Base-by-base conservation (phyloP, 1,284 basidiomycete genomes). In the Boletus mariae region DNA sequence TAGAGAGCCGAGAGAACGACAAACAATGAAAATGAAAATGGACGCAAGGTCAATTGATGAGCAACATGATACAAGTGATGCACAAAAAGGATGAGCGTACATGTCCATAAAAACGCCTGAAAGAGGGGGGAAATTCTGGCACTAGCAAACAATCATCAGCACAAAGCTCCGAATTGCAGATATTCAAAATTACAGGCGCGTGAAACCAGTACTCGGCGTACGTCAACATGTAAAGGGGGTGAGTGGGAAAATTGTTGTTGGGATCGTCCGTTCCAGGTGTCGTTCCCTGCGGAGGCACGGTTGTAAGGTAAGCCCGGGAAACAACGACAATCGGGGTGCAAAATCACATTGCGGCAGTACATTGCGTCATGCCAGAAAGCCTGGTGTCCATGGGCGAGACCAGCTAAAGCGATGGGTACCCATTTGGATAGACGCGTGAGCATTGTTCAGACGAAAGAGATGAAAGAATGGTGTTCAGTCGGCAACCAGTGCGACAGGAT, bases 401-500 rank as follows among this genome's bases (percentile, higher is more conserved):
- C 25, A 42, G 48, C 62, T 13, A 65, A 20, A 37, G 52, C 38
- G 2, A 61, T 25, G 41, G 49, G 45, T 23, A 32, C 29, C 62
- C 54, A 60, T 45, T 7, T 40, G 38, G 40, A 32, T 26, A 47
- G 5, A 48, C 12, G 50, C 3, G 23, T 6, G 12, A 17, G 34
- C 55, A 65, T 58, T 28, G 28, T 9, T 49, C 1, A 9, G 20
- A 44, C 5, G 12, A 31, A 11, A 17, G 15, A 28, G 25, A 15
- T 26, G 26, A 40, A 40, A 5, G 38, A 23, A 40, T 40, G 38
- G 10, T 4, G 20, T 20, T 17, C 20, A 20, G 49, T 50, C 47
- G 31, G 13, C 52, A 50, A 57, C 51, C 51, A 52, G 59, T 48
- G 3, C 57, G 40, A 60, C 38, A 7, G 25, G 32, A 46, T 7